Base-by-base conservation (phyloP, 2,329 filamentous ascomycete genomes). In the Cytospora mali region DNA sequence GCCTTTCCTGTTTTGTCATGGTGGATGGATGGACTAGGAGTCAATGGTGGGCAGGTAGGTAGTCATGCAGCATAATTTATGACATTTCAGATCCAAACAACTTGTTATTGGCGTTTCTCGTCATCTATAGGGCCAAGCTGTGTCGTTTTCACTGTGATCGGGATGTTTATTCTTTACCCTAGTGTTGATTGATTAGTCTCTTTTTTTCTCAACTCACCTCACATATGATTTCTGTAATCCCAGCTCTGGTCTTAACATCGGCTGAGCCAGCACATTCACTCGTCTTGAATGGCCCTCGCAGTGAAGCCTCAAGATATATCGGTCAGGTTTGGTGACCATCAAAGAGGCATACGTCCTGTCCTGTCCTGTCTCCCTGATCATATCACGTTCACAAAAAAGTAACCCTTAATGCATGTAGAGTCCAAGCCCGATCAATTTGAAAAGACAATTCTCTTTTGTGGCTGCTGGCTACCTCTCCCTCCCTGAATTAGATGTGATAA, bases 401-500 rank as follows among this genome's bases (percentile, higher is more conserved):
- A n/a, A n/a, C n/a, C n/a, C n/a, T 25, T 35, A 54, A 60, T 23
- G 46, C 39, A 49, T 23, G 35, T 48, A 14, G 28, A 54, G 31
- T 54, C 21, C 28, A 60, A 25, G 23, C 53, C 57, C 50, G 9
- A n/a, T 55, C 39, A 14, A 27, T 16, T 56, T 42, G 51, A 18
- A 51, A 53, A 51, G 27, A 60, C 46, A 27, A 51, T 59, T 14
- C 28, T 48, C 52, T 56, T n/a, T 46, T 65, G 48, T 55, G 27
- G 54, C 59, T 55, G 54, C 63, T 55, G 58, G 63, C 63, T 56
- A 51, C 29, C 18, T 11, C 21, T 46, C 49, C 56, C 33, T 58
- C 51, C n/a, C 50, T 16, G 39, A 63, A 63, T 65, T 65, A 65
- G 57, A 55, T 58, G 53, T 55, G 39, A 62, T 56, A 59, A 29